phyloP scores from a whole-genome alignment of 306 rosid genomes.

The Pterocarpus santalinus region DNA sequence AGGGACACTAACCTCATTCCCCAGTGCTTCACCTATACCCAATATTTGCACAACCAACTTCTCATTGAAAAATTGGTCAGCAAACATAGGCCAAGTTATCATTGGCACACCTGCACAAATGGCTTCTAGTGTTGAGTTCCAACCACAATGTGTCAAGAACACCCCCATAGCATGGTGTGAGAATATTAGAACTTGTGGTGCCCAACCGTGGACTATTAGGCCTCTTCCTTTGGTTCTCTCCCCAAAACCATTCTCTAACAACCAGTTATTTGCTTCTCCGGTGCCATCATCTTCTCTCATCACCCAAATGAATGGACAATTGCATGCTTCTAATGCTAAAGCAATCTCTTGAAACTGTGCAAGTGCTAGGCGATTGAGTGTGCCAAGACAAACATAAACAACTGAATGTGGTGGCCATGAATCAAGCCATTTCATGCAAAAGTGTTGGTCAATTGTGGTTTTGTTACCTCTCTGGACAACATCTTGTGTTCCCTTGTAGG shows the following conservation, averaged over 20 bases:
- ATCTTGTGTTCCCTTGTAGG: slow-evolving; percentile 46
- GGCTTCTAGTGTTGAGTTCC: slow-evolving; percentile 69
- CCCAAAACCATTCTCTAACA: slow-evolving; percentile 55
- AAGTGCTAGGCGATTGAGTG: slow-evolving; percentile 37
- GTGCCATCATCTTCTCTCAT: slow-evolving; percentile 24
- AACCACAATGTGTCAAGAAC: slow-evolving; percentile 68
- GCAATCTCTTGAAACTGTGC: slow-evolving; percentile 63
- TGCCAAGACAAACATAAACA: slow-evolving; percentile 62
- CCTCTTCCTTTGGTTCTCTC: slow-evolving; percentile 51
- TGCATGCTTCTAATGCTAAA: slow-evolving; percentile 60
- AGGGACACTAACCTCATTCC: slow-evolving; percentile 48
- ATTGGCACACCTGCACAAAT: slow-evolving; percentile 63
- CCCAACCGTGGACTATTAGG: slow-evolving; percentile 64
- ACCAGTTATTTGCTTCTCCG: slow-evolving; percentile 48
- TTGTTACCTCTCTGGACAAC: slow-evolving; percentile 60
- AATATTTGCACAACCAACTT: slow-evolving; percentile 53
- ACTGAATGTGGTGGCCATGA: slow-evolving; percentile 41
- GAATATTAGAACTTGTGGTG: slow-evolving; percentile 62
- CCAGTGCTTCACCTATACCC: slow-evolving; percentile 31
- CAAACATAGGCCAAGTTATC: slow-evolving; percentile 76
- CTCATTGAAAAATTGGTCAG: slow-evolving; percentile 70
- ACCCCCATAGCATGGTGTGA: slow-evolving; percentile 65
- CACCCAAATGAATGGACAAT: slow-evolving; percentile 55
- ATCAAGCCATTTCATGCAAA: slow-evolving; percentile 61
- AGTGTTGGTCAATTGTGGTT: slow-evolving; percentile 39